Conservation (phyloP, 169 alveolate species). For the Ichthyophthirius multifiliis region DNA sequence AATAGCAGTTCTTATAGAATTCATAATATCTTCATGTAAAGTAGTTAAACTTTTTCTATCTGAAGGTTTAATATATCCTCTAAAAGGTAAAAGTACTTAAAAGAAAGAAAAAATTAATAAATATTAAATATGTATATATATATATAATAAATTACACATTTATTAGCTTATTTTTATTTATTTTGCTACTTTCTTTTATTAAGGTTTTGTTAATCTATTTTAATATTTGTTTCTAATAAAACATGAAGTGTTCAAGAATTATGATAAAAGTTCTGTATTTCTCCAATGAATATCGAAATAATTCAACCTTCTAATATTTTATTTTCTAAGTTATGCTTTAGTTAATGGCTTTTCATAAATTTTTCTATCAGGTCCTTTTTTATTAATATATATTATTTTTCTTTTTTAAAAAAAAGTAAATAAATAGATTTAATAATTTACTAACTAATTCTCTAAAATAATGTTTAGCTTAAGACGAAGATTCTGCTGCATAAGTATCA, state of each 20-base stretch:
- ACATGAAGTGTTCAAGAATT: conserved; percentile 62
- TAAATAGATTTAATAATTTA: not conserved
- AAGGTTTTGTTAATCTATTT: conserved; percentile 45
- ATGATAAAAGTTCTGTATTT: conserved; percentile 55
- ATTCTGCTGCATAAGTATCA: not conserved
- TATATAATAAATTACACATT: conserved; percentile 18
- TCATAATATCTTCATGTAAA: conserved; percentile 22
- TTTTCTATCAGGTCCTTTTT: conserved; percentile 46
- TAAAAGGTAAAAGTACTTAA: conserved; percentile 21
- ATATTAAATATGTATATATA: not conserved
- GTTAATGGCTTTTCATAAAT: conserved; percentile 30
- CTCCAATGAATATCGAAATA: conserved; percentile 65
- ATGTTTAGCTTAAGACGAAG: not conserved
- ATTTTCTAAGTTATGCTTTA: conserved; percentile 24
- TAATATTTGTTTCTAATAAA: conserved; percentile 51
- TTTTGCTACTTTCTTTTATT: conserved; percentile 44
- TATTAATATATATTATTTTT: not conserved
- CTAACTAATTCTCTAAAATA: conserved; percentile 31
- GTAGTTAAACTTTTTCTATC: conserved; percentile 28
- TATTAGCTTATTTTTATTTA: conserved; percentile 49
- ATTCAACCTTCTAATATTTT: conserved; percentile 52
- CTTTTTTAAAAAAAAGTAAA: not conserved
- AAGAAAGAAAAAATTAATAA: not conserved
- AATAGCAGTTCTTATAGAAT: conserved; percentile 16
- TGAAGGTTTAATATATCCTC: conserved; percentile 21